Percentiles rank a stretch among this genome's conserved stretches.
These are phyloP conservation scores for Halophytophthora batemanensis DNA, from an alignment of 352 stramenopile genomes.

Conservation along the genomic window DNA sequence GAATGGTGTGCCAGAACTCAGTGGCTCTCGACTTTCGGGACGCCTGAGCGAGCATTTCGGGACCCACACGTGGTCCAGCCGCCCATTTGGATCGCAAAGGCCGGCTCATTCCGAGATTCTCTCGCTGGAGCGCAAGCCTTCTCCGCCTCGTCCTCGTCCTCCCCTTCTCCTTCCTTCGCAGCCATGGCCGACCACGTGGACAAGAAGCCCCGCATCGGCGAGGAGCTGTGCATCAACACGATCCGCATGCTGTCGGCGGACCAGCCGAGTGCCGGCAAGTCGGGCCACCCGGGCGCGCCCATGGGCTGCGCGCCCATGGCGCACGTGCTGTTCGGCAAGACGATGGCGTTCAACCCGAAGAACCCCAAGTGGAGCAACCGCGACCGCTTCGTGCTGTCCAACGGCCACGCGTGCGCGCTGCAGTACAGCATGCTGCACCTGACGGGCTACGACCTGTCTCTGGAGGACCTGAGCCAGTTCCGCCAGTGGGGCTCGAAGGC, in stretches of 20 bases:
- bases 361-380: conserved; percentile 92
- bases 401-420: conserved; percentile 98
- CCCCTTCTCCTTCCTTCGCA: conserved; percentile 1
- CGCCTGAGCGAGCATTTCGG: conserved; percentile 2
- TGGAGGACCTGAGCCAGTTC: conserved; percentile 98
- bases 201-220: conserved; percentile 77
- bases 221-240: conserved; percentile 96
- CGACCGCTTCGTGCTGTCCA: conserved; percentile 99
- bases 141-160: conserved; percentile 2
- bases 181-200: conserved; percentile 75
- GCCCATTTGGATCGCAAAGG: conserved; percentile 18
- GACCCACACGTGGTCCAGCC: conserved; percentile 9
- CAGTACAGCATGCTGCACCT: conserved; percentile 99
- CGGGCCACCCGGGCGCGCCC: conserved; percentile 95
- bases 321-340: conserved; percentile 94
- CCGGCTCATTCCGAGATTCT: conserved; percentile 41
- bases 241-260: conserved; percentile 97
- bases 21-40: too few species aligned
- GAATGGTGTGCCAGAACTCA: too few species aligned
- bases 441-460: conserved; percentile 91
- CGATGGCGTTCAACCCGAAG: conserved; percentile 87
- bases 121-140: conserved; percentile 31
- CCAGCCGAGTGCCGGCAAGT: conserved; percentile 97
- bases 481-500: conserved; percentile 94
- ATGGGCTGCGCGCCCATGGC: conserved; percentile 99